A percentile compares a stretch with the other conserved stretches of the same genome.
These are phyloP conservation scores for Sugiyamaella chiloensis DNA, from an alignment of 805 yeast genomes.

Conservation along the genomic window DNA sequence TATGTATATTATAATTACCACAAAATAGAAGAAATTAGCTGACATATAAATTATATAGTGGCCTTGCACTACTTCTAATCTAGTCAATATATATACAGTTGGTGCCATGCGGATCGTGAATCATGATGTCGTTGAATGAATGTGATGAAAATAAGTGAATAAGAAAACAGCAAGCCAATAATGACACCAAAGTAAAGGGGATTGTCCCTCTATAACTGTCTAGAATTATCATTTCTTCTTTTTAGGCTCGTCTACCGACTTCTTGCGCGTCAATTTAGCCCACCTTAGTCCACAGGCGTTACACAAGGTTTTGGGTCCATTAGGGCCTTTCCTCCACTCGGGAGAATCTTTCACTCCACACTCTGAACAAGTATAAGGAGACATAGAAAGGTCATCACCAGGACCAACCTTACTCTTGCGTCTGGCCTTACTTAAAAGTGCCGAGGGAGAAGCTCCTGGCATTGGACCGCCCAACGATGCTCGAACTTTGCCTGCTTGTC, in stretches of 20 bases:
- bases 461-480: not conserved
- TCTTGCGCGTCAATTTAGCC: slow-evolving; percentile 35
- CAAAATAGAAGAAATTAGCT: no score
- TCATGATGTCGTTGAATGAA: slow-evolving; percentile 5
- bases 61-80: no score
- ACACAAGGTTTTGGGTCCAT: slow-evolving; percentile 76
- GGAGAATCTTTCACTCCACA: slow-evolving; percentile 78
- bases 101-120: slow-evolving; percentile 2
- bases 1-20: no score
- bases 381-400: slow-evolving; percentile 6
- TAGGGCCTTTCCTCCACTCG: slow-evolving; percentile 92
- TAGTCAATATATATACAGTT: slow-evolving; percentile 2
- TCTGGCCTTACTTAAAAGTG: slow-evolving; percentile 4
- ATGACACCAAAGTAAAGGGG: not conserved
- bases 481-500: not conserved
- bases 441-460: not conserved
- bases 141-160: not conserved
- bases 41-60: no score
- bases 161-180: not conserved
- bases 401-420: slow-evolving; percentile 11
- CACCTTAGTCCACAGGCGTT: slow-evolving; percentile 85
- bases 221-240: not conserved
- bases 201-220: not conserved
- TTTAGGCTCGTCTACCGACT: slow-evolving; percentile 10
- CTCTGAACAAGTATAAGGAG: slow-evolving; percentile 49